phyloP scores from a whole-genome alignment of 768 basidiomycete species.

The Podaxis rugospora region DNA sequence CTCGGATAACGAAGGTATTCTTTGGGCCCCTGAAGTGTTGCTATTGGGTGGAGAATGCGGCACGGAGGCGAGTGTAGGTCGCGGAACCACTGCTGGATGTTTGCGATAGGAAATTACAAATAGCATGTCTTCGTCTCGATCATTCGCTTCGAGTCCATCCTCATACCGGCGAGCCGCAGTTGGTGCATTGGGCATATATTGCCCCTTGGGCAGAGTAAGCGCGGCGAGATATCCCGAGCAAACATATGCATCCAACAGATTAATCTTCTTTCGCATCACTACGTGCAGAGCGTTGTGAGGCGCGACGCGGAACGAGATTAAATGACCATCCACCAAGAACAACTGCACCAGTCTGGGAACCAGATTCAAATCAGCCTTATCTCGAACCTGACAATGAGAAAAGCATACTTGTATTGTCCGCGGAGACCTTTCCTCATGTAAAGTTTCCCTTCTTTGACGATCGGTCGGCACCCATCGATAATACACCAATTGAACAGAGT shows the following conservation, averaged over 20 bases:
- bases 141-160: slow-evolving; percentile 87
- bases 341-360: slow-evolving; percentile 58
- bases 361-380: slow-evolving; percentile 5
- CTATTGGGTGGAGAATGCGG: slow-evolving; percentile 8
- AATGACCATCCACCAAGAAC: slow-evolving; percentile 69
- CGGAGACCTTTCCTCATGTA: slow-evolving; percentile 67
- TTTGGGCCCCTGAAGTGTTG: slow-evolving; percentile 14
- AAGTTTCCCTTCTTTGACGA: slow-evolving; percentile 68
- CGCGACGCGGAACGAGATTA: slow-evolving; percentile 69
- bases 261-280: slow-evolving; percentile 49
- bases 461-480: slow-evolving; percentile 71
- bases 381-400: neutral
- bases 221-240: slow-evolving; percentile 85
- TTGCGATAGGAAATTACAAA: slow-evolving; percentile 76
- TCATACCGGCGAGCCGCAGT: slow-evolving; percentile 71
- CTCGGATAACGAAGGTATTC: slow-evolving; percentile 47
- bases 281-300: slow-evolving; percentile 54
- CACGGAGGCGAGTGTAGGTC: slow-evolving; percentile 24
- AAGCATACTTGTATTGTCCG: slow-evolving; percentile 74
- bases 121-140: slow-evolving; percentile 82
- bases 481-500: slow-evolving; percentile 86
- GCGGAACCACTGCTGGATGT: slow-evolving; percentile 26
- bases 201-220: slow-evolving; percentile 56
- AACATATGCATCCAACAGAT: slow-evolving; percentile 72
- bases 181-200: slow-evolving; percentile 51